Evolutionary conservation across 257 asterid species (phyloP).

Genomic region (Striga asiatica): DNA sequence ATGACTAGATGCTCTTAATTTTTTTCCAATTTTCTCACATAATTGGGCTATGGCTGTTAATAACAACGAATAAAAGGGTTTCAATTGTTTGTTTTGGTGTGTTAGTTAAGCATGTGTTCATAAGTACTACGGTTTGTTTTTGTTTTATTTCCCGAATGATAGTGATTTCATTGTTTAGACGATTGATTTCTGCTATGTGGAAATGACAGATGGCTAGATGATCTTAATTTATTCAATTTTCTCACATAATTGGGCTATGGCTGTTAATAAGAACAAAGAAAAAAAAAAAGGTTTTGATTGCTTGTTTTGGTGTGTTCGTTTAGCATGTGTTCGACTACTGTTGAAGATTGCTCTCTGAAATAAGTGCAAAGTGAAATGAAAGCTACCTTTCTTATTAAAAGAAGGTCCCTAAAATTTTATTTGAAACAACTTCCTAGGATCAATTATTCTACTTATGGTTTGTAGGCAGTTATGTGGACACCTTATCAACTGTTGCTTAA

Average conservation of each 20-base stretch:
- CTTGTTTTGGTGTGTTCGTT: slow-evolving; percentile 1
- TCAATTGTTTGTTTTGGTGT: slow-evolving; percentile 1
- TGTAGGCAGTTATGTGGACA: too few species aligned
- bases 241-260: neutral
- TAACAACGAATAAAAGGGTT: neutral
- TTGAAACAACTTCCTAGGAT: too few species aligned
- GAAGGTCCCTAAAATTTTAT: too few species aligned
- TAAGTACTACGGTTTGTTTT: slow-evolving; percentile 1
- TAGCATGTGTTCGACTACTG: too few species aligned
- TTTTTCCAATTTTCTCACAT: neutral
- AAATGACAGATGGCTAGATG: neutral
- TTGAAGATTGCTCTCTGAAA: neutral
- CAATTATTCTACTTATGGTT: too few species aligned
- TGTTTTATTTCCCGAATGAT: neutral
- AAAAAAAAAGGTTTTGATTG: neutral
- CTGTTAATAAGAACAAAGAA: neutral
- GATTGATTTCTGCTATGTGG: neutral
- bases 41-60: neutral
- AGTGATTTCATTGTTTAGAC: neutral
- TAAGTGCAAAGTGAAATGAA: neutral
- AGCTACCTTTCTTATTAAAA: neutral
- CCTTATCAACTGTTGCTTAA: too few species aligned
- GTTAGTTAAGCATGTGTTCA: too few species aligned
- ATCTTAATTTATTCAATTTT: neutral
- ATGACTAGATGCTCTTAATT: neutral